Evolutionary conservation across 495 filamentous ascomycete species (phyloP).

Genomic region (Annulohypoxylon bovei): DNA sequence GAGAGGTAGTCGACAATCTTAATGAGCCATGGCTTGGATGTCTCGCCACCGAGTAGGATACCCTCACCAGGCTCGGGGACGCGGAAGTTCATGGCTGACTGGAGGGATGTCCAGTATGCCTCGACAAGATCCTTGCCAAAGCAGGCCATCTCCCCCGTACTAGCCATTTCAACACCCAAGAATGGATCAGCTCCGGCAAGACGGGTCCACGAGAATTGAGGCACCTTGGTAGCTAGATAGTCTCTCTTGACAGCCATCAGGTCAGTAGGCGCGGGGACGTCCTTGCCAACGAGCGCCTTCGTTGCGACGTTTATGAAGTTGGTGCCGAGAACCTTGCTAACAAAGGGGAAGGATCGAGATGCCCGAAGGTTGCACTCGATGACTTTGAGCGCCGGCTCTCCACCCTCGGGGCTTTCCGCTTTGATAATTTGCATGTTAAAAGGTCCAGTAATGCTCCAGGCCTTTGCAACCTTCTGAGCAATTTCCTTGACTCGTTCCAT

Average conservation of each 20-base stretch:
- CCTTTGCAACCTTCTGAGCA: conserved; percentile 93
- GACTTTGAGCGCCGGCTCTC: conserved; percentile 83
- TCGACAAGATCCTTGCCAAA: conserved; percentile 96
- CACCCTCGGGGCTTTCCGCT: conserved; percentile 75
- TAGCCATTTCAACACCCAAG: conserved; percentile 97
- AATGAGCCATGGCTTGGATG: conserved; percentile 68
- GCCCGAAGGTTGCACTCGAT: conserved; percentile 99
- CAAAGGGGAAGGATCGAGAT: conserved; percentile 97
- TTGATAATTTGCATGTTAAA: conserved; percentile 99
- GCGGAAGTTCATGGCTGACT: conserved; percentile 99
- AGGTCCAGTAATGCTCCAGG: conserved; percentile 95
- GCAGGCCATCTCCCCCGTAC: conserved; percentile 97
- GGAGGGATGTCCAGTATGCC: conserved; percentile 95
- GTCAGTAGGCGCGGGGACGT: conserved; percentile 87
- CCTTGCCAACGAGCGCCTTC: conserved; percentile 86
- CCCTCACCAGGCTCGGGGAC: conserved; percentile 92
- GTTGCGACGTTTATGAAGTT: conserved; percentile 99
- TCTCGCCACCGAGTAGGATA: conserved; percentile 91
- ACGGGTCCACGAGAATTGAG: conserved; percentile 98
- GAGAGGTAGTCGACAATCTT: conserved; percentile 83
- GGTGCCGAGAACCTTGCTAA: conserved; percentile 93
- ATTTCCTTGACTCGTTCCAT: conserved; percentile 93
- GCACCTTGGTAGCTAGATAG: conserved; percentile 96
- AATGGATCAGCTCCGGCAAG: conserved; percentile 98
- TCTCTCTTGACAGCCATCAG: conserved; percentile 88